Base-by-base conservation (phyloP, 2,329 filamentous ascomycete genomes). In the Colletotrichum lupini region DNA sequence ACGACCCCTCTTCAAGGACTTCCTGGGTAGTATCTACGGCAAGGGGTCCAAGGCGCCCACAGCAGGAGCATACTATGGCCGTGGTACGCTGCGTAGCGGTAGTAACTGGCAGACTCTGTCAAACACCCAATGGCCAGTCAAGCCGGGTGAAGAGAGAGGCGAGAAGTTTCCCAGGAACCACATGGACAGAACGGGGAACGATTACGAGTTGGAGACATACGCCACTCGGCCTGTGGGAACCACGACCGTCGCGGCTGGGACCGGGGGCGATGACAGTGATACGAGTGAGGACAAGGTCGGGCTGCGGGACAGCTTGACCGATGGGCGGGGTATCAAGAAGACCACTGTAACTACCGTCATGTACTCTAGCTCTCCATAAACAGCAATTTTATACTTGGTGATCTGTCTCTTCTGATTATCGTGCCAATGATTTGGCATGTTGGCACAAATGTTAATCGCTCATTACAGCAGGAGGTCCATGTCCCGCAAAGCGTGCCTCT, bases 1-100 rank as follows among this genome's bases (percentile, higher is more conserved):
- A 1, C 79, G 81, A 16, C 83, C 82, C 2, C 52, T 82, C 6
- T 83, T 83, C 69, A 79, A 79, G 63, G 69, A 70, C 16, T 77
- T 84, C 62, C 73, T 82, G 16, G 79, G 81, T 14, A 80, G 76
- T 58, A 76, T 74, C 0, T 79, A 80, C 57, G 80, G 80, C 30
- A 81, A 77, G 58, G 77, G 72, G 2, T 81, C 79, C 19, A 77
- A 76, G 49, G 78, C 77, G 66, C 76, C 75, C n/a, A 77, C 75
- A 14, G 77, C 77, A 4, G 75, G 74, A 26, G 77, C 73, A n/a
- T 76, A 74, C 5, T 80, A 80, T 62, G 78, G 75, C 1, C 76
- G 76, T 0, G 77, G 78, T 0, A 78, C 77, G 8, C n/a, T 68
- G 2, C 28, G 76, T 3, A 78, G 75, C 19, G 70, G 75, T 0